These are phyloP conservation scores for Barbarea vulgaris DNA, from an alignment of 345 rosid species.

Conservation along the genomic window DNA sequence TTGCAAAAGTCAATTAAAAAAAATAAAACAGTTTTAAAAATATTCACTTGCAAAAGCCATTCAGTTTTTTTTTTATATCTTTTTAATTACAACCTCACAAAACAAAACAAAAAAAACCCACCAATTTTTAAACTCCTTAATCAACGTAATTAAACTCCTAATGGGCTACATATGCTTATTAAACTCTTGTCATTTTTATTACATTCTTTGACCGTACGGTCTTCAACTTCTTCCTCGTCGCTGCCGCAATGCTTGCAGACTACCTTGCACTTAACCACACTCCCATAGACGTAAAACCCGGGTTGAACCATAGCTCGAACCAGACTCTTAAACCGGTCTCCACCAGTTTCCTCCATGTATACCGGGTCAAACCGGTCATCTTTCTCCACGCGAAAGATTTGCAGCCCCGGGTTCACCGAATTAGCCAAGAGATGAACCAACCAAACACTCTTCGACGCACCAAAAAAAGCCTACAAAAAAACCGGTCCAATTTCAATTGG, in stretches of 20 bases:
- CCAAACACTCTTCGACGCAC: constrained; percentile 87
- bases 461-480: constrained; percentile 68
- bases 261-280: constrained; percentile 87
- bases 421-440: constrained; percentile 87
- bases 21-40: background rate
- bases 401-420: constrained; percentile 81
- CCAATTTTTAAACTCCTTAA: constrained; percentile 18
- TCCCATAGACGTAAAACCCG: constrained; percentile 83
- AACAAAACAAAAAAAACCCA: constrained; percentile 17
- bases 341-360: constrained; percentile 86
- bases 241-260: constrained; percentile 64
- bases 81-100: constrained; percentile 37
- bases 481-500: background rate
- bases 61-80: background rate
- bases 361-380: constrained; percentile 62
- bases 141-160: constrained; percentile 33
- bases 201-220: constrained; percentile 38
- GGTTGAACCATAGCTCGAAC: constrained; percentile 87
- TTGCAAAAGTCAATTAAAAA: background rate
- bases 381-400: constrained; percentile 74
- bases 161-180: constrained; percentile 38
- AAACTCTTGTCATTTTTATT: constrained; percentile 34
- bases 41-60: constrained; percentile 31
- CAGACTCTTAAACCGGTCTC: constrained; percentile 58
- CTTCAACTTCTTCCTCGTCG: constrained; percentile 33